Evolutionary conservation across 805 yeast genomes (phyloP).

Genomic region (Candida hispaniensis): DNA sequence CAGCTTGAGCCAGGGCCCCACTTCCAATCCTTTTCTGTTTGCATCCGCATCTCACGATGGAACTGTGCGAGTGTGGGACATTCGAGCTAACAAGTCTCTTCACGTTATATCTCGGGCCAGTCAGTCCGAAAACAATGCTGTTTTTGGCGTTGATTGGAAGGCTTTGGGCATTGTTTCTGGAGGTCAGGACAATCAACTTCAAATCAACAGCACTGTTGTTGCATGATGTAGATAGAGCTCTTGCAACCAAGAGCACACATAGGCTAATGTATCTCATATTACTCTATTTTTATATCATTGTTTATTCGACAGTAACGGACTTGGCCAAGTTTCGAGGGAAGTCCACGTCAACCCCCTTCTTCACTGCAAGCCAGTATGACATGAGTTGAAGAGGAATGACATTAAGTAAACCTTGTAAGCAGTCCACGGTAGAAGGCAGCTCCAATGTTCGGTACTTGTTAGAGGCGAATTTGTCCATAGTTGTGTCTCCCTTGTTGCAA

Average conservation of each 20-base stretch:
- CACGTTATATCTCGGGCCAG: slow-evolving; percentile 71
- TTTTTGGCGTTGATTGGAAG: slow-evolving; percentile 84
- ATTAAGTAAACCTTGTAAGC: slow-evolving; percentile 91
- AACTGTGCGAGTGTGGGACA: slow-evolving; percentile 53
- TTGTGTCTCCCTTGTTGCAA: slow-evolving; percentile 68
- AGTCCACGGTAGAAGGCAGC: slow-evolving; percentile 93
- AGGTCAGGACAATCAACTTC: slow-evolving; percentile 88
- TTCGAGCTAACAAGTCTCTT: slow-evolving; percentile 72
- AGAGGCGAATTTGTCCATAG: slow-evolving; percentile 25
- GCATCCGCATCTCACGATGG: slow-evolving; percentile 46
- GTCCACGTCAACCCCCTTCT: slow-evolving; percentile 92
- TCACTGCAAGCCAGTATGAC: slow-evolving; percentile 93
- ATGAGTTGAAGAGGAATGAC: slow-evolving; percentile 91
- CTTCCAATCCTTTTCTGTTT: too few species aligned
- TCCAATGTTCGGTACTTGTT: slow-evolving; percentile 47
- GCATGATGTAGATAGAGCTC: too few species aligned
- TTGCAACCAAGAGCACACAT: too few species aligned
- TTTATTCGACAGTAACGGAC: slow-evolving; percentile 89
- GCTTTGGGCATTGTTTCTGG: slow-evolving; percentile 77
- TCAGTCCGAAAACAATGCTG: slow-evolving; percentile 43
- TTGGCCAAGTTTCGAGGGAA: slow-evolving; percentile 98
- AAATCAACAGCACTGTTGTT: slow-evolving; percentile 59
- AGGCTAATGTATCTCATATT: too few species aligned
- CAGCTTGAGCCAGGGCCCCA: slow-evolving; percentile 61
- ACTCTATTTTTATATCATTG: too few species aligned